These are phyloP conservation scores for Kwoniella botswanensis DNA, from an alignment of 768 basidiomycete genomes.

Conservation along the genomic window DNA sequence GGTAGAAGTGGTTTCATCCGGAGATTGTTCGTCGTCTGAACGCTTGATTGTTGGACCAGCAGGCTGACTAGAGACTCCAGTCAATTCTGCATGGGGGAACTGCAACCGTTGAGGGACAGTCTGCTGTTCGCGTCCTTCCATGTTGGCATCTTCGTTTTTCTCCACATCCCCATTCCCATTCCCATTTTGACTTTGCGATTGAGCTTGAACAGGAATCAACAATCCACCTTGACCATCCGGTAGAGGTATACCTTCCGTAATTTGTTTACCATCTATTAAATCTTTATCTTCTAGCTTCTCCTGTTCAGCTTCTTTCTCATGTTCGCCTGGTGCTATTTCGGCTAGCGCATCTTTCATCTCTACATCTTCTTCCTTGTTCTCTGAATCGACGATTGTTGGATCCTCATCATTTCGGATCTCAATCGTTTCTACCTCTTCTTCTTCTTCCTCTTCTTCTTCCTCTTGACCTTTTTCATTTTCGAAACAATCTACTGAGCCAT, in stretches of 20 bases:
- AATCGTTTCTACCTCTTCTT: slow-evolving; percentile 6
- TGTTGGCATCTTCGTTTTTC: not conserved
- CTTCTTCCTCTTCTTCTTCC: not conserved
- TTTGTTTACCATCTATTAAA: slow-evolving; percentile 2
- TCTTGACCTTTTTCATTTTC: not conserved
- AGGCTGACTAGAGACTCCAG: no score
- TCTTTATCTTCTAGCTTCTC: not conserved
- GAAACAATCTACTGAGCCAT: not conserved
- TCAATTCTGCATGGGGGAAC: not conserved
- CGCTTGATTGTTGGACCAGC: no score
- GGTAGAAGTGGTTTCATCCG: not conserved
- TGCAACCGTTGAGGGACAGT: not conserved
- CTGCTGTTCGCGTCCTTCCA: not conserved
- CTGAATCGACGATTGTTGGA: not conserved
- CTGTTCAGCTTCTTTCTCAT: slow-evolving; percentile 5
- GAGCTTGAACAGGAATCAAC: not conserved
- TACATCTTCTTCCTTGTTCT: not conserved
- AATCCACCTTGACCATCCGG: slow-evolving; percentile 35
- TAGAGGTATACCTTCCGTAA: slow-evolving; percentile 22
- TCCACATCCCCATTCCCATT: not conserved
- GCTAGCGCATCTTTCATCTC: slow-evolving; percentile 1
- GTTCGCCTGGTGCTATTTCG: not conserved
- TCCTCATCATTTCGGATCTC: not conserved
- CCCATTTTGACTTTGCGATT: not conserved
- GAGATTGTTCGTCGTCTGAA: no score